Conservation (phyloP, 495 filamentous ascomycete genomes). For the Lasiosphaeria miniovina region DNA sequence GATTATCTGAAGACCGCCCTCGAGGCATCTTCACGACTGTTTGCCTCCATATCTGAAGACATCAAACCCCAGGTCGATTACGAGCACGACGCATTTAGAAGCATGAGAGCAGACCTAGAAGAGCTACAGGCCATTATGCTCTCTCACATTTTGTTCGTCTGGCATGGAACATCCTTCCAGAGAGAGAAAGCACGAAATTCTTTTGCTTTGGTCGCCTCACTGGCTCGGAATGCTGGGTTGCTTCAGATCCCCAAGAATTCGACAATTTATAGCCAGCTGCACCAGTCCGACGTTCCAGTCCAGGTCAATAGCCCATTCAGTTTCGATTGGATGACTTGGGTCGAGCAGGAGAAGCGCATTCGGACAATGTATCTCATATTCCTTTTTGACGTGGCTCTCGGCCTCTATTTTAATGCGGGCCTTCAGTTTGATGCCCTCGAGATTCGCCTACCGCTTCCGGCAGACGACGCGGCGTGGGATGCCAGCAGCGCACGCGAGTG, state of each 20-base stretch:
- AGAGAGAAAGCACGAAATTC: conserved; percentile 51
- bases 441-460: conserved; percentile 57
- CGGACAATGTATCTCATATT: conserved; percentile 60
- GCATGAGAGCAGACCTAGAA: conserved; percentile 44
- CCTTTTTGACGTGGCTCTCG: conserved; percentile 54
- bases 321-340: conserved; percentile 61
- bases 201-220: conserved; percentile 49
- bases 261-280: conserved; percentile 39
- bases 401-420: conserved; percentile 62
- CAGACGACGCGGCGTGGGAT: conserved; percentile 67
- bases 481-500: conserved; percentile 52
- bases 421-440: conserved; percentile 56
- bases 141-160: conserved; percentile 55
- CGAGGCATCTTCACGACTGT: conserved; percentile 48
- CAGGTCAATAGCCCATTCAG: conserved; percentile 33
- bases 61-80: conserved; percentile 32
- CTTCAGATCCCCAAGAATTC: conserved; percentile 41
- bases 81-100: conserved; percentile 30
- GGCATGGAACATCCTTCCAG: conserved; percentile 61
- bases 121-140: conserved; percentile 60
- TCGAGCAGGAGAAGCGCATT: conserved; percentile 64
- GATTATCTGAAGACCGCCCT: conserved; percentile 50
- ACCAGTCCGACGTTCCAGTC: conserved; percentile 40
- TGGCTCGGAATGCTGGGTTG: conserved; percentile 50
- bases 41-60: conserved; percentile 33